Evolutionary conservation across 139 green algal species (phyloP), one percentile per base, ranked within the genome.

Genomic region (Chlorella vulgaris): DNA sequence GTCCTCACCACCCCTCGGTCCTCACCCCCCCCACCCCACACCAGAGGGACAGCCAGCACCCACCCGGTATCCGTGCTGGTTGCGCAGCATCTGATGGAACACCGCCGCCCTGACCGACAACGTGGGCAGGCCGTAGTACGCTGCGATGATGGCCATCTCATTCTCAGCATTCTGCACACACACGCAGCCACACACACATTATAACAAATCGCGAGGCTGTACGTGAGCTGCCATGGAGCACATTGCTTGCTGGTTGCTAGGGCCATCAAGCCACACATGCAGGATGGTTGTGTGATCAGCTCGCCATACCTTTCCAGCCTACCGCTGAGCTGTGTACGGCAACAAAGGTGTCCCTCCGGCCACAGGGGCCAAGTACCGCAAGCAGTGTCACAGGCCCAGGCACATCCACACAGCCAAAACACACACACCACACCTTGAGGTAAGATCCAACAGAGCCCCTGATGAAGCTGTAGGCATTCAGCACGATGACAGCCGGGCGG

Each of bases 91-190:
- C 42, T 74, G 66, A 36, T 74, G 77, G 50, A 77, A 83, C 36
- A 69, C 38, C 15, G 77, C 77, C 21, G 65, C 51, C 19, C 77
- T 47, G 35, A 83, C 50, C 26, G 65, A 76, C 62, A 83, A 65
- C 22, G 53, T 58, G 66, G 77, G 77, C 77, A 83, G 77, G 47
- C 77, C 77, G 50, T 83, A 83, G 35, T 83, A 83, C 35, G 77
- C 47, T 7, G 77, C 63, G 26, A 76, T 74, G 42, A 83, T 60
- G 50, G 66, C 26, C 62, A 74, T 74, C 47, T 83, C 77, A n/a
- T 83, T 83, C 66, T 83, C 77, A 1, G 66, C 63, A 28, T 66
- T 82, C 76, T 81, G 76, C 39, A 53, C 38, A 36, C 13, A 22
- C 22, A 21, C 38, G 15, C 28, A 35, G 5, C 38, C 66, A 55